Conservation (phyloP, 2,329 filamentous ascomycete genomes). For the Neoscytalidium dimidiatum region DNA sequence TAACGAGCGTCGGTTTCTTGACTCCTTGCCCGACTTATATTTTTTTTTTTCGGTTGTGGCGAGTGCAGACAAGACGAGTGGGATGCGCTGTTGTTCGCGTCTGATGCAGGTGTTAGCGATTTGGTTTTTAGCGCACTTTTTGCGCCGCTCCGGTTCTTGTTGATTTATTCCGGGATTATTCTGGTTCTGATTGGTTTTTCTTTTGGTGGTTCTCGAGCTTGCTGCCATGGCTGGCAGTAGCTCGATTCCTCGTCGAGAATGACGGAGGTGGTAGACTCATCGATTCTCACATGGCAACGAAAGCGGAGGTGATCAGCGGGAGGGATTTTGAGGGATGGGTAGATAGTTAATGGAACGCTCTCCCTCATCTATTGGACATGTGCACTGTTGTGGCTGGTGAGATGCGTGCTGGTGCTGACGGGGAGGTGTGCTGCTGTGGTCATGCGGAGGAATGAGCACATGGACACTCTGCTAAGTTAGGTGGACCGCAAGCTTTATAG, state of each 20-base stretch:
- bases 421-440: neutral
- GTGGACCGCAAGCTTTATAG: slow-evolving; percentile 9
- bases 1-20: slow-evolving; percentile 44
- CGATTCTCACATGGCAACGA: slow-evolving; percentile 2
- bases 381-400: neutral
- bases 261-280: neutral
- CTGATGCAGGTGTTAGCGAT: slow-evolving; percentile 33
- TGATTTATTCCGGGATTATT: slow-evolving; percentile 29
- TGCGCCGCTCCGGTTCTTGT: slow-evolving; percentile 37
- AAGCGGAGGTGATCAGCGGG: slow-evolving; percentile 5
- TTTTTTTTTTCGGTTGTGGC: neutral
- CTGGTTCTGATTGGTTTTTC: neutral
- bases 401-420: neutral
- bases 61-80: slow-evolving; percentile 31
- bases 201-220: slow-evolving; percentile 5
- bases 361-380: slow-evolving; percentile 7
- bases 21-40: slow-evolving; percentile 35
- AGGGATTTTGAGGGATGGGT: neutral
- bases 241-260: slow-evolving; percentile 21
- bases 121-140: slow-evolving; percentile 36
- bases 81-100: slow-evolving; percentile 27
- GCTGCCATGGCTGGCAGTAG: slow-evolving; percentile 12
- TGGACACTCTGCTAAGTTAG: neutral
- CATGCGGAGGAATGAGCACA: slow-evolving; percentile 5
- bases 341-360: slow-evolving; percentile 8